Base-by-base conservation (phyloP, 192 early-diverging fungal species). In the Coemansia sp. region DNA sequence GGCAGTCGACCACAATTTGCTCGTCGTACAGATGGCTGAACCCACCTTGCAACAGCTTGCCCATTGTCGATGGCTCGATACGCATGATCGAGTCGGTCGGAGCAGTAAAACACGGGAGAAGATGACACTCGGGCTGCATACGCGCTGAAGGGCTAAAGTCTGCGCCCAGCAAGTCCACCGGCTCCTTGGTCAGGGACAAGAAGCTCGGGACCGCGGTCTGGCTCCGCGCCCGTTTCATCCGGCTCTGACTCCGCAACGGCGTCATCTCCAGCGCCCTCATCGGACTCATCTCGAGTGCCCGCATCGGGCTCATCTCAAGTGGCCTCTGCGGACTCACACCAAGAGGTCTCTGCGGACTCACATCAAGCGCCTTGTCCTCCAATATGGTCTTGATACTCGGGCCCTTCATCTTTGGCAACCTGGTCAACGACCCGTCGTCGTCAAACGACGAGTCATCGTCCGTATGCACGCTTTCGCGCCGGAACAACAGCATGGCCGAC, bases 1-100 rank as follows among this genome's bases (percentile, higher is more conserved):
- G 87, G 65, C 91, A 93, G 72, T 95, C 93, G 29, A 95, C 82
- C 47, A 95, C 72, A 17, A 88, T 79, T 63, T 81, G 75, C 29
- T 87, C 77, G 60, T 91, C 87, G 69, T 85, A 84, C 37, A 74
- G 43, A 45, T 81, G 67, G 38, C 60, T 67, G 79, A 79, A 91
- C 48, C 81, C 60, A 37, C 93, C 92, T 9, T 86, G 64, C 4
- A 95, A 75, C n/a, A 95, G 81, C 27, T 85, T 72, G 15, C 75
- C 79, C 29, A 83, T 82, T 11, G 88, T 91, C 32, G 83, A 65
- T 9, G 79, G 76, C 15, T 84, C 78, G 27, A 91, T 73, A 9
- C 90, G 83, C 72, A 80, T 85, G 23, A 90, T 86, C 17, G 84
- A 77, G 68, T 91, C 90, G 0, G 78, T 75, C 2, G 76, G 66